These are phyloP conservation scores for Cornus kousa DNA, from an alignment of 148 eudicot genomes.

Conservation along the genomic window DNA sequence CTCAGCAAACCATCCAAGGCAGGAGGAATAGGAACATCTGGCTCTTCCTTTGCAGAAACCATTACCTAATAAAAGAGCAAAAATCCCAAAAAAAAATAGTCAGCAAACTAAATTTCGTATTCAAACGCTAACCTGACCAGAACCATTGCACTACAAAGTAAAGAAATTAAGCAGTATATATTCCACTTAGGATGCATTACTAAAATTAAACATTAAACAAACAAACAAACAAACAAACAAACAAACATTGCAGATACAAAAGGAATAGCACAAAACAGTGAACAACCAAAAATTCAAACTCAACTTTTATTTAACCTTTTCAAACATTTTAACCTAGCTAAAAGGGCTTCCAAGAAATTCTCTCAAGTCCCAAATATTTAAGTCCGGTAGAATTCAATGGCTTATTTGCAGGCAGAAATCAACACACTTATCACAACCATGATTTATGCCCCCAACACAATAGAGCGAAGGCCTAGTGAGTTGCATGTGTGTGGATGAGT, in stretches of 20 bases:
- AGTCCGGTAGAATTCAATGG: not conserved
- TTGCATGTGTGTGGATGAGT: not conserved
- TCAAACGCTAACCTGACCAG: not conserved
- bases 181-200: not conserved
- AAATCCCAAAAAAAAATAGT: not conserved
- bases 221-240: no score
- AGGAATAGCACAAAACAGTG: not conserved
- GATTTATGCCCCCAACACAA: not conserved
- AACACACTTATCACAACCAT: not conserved
- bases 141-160: not conserved
- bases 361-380: no score
- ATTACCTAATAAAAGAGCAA: conserved; percentile 30
- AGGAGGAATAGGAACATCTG: conserved; percentile 41
- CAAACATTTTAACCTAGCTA: no score
- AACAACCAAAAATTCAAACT: not conserved
- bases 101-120: not conserved
- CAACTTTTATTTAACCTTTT: not conserved
- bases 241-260: no score
- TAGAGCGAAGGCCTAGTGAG: not conserved
- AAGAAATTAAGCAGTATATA: not conserved
- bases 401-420: not conserved
- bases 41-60: conserved; percentile 64
- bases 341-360: no score
- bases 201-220: no score
- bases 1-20: conserved; percentile 50